phyloP scores from a whole-genome alignment of 805 yeast species.

The Kazachstania martiniae region DNA sequence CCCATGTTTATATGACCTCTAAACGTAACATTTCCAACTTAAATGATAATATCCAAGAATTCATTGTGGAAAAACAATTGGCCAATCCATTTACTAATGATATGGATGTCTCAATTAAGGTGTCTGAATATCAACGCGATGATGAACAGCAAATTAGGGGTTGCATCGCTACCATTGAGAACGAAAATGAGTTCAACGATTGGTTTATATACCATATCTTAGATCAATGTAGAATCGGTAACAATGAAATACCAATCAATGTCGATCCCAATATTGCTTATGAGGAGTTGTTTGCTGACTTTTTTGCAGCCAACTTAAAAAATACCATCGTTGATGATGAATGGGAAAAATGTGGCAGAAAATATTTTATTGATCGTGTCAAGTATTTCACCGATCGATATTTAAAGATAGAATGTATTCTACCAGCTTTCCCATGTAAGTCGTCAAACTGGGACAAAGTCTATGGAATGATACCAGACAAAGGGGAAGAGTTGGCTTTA shows the following conservation, averaged over 20 bases:
- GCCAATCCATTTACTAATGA: constrained; percentile 14
- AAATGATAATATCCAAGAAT: constrained; percentile 11
- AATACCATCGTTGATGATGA: constrained; percentile 37
- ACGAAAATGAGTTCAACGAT: constrained; percentile 23
- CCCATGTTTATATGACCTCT: constrained; percentile 4
- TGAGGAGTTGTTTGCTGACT: constrained; percentile 29
- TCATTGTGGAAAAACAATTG: constrained; percentile 7
- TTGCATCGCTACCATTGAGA: constrained; percentile 27
- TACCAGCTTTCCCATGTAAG: constrained; percentile 59
- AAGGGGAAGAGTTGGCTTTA: constrained; percentile 39
- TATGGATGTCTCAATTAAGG: constrained; percentile 16
- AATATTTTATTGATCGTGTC: constrained; percentile 32
- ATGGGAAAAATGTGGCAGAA: constrained; percentile 40
- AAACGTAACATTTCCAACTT: constrained; percentile 4
- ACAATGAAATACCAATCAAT: constrained; percentile 11
- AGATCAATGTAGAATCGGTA: constrained; percentile 26
- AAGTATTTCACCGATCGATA: constrained; percentile 40
- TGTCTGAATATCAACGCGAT: constrained; percentile 25
- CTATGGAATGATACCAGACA: constrained; percentile 39
- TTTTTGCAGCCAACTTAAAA: constrained; percentile 37
- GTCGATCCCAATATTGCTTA: constrained; percentile 6
- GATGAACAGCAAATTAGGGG: constrained; percentile 31
- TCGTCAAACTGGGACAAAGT: constrained; percentile 49
- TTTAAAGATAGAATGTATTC: constrained; percentile 40
- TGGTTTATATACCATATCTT: constrained; percentile 32